Evolutionary conservation across 2,329 filamentous ascomycete species (phyloP).

Genomic region (Didymella arachidicola): DNA sequence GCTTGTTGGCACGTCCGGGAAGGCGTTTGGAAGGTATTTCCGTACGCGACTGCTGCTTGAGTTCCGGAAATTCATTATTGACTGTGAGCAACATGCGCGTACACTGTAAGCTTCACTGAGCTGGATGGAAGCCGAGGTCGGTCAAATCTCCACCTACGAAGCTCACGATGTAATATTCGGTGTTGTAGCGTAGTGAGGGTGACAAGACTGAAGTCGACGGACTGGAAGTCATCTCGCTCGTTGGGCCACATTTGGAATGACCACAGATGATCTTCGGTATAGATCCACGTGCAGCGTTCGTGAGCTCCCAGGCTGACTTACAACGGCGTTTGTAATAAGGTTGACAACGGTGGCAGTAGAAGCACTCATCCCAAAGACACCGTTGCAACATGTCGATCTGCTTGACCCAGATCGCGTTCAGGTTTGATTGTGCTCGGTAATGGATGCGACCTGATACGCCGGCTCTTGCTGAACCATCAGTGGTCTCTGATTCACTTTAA

Average conservation of each 20-base stretch:
- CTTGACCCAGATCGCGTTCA: neutral
- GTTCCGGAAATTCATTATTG: neutral
- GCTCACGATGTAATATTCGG: neutral
- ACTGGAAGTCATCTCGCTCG: slow-evolving; percentile 3
- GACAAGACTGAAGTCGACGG: neutral
- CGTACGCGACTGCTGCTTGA: neutral
- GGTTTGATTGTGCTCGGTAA: neutral
- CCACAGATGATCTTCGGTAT: slow-evolving; percentile 1
- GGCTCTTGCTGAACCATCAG: too few species aligned
- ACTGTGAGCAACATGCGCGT: neutral
- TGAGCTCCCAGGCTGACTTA: neutral
- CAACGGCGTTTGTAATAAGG: slow-evolving; percentile 8
- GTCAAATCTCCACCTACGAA: neutral
- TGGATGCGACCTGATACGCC: neutral
- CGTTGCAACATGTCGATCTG: slow-evolving; percentile 8
- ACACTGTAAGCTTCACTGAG: neutral
- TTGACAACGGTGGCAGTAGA: slow-evolving; percentile 9
- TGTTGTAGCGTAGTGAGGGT: neutral
- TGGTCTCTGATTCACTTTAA: neutral
- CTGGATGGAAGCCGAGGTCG: neutral
- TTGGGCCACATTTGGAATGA: neutral
- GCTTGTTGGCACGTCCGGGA: neutral
- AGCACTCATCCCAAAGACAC: neutral
- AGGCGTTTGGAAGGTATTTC: neutral
- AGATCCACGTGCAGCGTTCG: neutral